A percentile compares a stretch with the other conserved stretches of the same genome.
These are phyloP conservation scores for Lasiodiplodia citricola DNA, from an alignment of 2,329 filamentous ascomycete species.

Conservation along the genomic window DNA sequence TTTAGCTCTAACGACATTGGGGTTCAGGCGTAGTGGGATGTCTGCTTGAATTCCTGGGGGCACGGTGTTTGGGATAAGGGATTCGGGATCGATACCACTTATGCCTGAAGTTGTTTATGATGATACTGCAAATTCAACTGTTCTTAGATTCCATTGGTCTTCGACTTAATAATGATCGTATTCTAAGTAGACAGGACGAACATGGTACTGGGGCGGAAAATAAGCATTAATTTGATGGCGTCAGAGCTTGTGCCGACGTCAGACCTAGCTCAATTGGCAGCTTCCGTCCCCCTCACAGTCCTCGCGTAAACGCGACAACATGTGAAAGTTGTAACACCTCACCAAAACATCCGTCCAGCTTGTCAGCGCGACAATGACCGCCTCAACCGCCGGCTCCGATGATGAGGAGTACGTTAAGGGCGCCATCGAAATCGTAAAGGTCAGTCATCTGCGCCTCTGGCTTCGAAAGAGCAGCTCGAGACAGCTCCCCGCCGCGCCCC, in stretches of 20 bases:
- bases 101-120: constrained; percentile 14
- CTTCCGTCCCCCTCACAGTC: not conserved
- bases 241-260: constrained; percentile 6
- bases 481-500: not conserved
- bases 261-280: not conserved
- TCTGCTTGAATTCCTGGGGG: not conserved
- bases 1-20: not conserved
- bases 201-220: not conserved
- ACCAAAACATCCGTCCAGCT: not conserved
- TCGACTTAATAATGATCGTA: not conserved
- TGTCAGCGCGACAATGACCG: constrained; percentile 1
- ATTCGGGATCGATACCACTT: constrained; percentile 25
- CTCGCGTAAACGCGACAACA: constrained; percentile 11
- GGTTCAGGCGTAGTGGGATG: not conserved
- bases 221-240: not conserved
- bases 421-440: constrained; percentile 24
- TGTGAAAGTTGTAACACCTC: constrained; percentile 20
- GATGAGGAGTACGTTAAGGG: constrained; percentile 23
- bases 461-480: not conserved
- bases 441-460: not conserved
- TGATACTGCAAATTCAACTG: not conserved
- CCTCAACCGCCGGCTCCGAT: constrained; percentile 15
- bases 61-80: not conserved
- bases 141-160: not conserved
- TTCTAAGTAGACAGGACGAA: no score